These are phyloP conservation scores for Tremella mesenterica DNA, from an alignment of 768 basidiomycete genomes.

Conservation along the genomic window DNA sequence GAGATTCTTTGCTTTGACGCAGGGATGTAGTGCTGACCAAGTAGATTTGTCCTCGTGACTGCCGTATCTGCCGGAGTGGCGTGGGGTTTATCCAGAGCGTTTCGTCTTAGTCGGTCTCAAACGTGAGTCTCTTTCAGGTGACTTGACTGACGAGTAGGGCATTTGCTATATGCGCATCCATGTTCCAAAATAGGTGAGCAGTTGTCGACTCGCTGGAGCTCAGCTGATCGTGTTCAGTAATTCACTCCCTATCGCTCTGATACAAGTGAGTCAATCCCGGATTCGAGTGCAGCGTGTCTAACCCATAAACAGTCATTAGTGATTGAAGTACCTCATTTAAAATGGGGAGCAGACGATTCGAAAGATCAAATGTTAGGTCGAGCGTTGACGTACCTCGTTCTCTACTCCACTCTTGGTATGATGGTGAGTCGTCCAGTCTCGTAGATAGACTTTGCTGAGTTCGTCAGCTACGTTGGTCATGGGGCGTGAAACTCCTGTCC, in stretches of 20 bases:
- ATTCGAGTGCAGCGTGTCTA: slow-evolving; percentile 1
- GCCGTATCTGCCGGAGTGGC: slow-evolving; percentile 62
- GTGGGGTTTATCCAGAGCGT: slow-evolving; percentile 55
- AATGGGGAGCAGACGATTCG: slow-evolving; percentile 73
- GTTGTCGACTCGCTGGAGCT: background rate
- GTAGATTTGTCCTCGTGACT: slow-evolving; percentile 75
- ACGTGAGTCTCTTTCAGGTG: slow-evolving; percentile 49
- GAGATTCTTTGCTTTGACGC: slow-evolving; percentile 2
- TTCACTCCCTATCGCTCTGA: slow-evolving; percentile 85
- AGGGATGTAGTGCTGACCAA: slow-evolving; percentile 8
- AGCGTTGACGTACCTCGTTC: slow-evolving; percentile 50
- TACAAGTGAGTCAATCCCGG: slow-evolving; percentile 46
- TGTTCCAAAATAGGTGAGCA: slow-evolving; percentile 43
- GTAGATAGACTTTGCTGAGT: background rate
- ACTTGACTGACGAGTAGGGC: slow-evolving; percentile 20
- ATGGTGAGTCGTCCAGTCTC: slow-evolving; percentile 53
- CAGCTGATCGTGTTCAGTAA: slow-evolving; percentile 66
- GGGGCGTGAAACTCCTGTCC: slow-evolving; percentile 73
- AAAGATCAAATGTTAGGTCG: slow-evolving; percentile 83
- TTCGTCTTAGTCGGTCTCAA: slow-evolving; percentile 66
- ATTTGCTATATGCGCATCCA: slow-evolving; percentile 44
- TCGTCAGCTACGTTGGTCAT: slow-evolving; percentile 76
- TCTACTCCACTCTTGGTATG: slow-evolving; percentile 94
- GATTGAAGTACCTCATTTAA: slow-evolving; percentile 67
- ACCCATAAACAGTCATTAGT: slow-evolving; percentile 63